phyloP scores from a whole-genome alignment of 495 filamentous ascomycete species.

The Cercophora samala region DNA sequence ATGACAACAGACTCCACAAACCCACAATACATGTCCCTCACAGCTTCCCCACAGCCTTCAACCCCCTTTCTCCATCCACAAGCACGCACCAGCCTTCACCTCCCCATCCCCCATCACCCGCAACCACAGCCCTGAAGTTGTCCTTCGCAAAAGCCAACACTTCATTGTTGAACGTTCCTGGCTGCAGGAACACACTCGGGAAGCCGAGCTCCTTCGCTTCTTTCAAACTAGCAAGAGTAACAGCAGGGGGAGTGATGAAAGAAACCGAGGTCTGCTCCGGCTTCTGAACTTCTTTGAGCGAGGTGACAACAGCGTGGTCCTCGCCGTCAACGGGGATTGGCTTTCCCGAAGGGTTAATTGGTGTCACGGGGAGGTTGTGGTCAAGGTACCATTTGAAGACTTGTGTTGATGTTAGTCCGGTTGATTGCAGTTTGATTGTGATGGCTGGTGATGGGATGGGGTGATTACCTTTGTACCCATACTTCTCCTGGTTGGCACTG shows the following conservation, averaged over 20 bases:
- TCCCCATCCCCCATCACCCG: conserved; percentile 62
- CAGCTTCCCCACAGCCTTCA: conserved; percentile 55
- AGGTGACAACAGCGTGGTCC: conserved; percentile 61
- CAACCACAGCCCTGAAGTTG: conserved; percentile 65
- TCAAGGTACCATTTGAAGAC: conserved; percentile 86
- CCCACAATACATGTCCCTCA: conserved; percentile 9
- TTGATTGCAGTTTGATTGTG: conserved; percentile 3
- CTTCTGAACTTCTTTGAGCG: conserved; percentile 57
- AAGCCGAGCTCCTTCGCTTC: conserved; percentile 80
- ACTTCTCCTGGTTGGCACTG: conserved; percentile 76
- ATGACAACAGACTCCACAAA: too few relatives aligned
- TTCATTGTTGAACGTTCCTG: conserved; percentile 75
- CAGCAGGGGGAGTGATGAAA: conserved; percentile 81
- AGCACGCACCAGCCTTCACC: conserved; percentile 88
- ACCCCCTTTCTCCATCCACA: conserved; percentile 76
- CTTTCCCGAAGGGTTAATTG: conserved; percentile 71
- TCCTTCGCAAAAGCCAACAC: conserved; percentile 64
- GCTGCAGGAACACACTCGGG: conserved; percentile 84
- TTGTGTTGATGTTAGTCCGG: conserved; percentile 38
- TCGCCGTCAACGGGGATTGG: conserved; percentile 52
- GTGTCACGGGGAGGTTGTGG: conserved; percentile 71
- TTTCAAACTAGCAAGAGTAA: conserved; percentile 65
- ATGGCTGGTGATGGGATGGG: not conserved
- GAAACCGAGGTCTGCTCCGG: conserved; percentile 72
- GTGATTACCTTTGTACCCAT: conserved; percentile 77